Evolutionary conservation across 2,329 filamentous ascomycete species (phyloP).

Genomic region (Aaosphaeria arxii): DNA sequence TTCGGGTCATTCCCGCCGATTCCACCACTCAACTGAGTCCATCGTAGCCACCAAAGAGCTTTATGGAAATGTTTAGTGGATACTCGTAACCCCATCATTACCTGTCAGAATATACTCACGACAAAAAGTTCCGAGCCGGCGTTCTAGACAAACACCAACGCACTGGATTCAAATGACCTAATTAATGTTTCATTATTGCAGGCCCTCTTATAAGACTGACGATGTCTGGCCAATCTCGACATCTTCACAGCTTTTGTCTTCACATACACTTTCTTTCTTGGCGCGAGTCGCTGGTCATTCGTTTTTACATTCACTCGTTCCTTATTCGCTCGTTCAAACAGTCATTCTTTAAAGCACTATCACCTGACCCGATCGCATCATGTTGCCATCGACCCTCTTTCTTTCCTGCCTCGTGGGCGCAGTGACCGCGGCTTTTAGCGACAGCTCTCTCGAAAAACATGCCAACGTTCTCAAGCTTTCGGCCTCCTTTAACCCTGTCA

Average conservation of each 20-base stretch:
- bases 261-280: background rate
- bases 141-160: background rate
- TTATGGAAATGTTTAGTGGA: background rate
- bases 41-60: background rate
- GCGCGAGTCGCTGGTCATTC: slow-evolving; percentile 8
- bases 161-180: background rate
- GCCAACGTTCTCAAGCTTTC: slow-evolving; percentile 48
- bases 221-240: background rate
- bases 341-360: slow-evolving; percentile 14
- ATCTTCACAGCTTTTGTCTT: background rate
- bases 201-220: background rate
- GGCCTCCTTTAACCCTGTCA: slow-evolving; percentile 55
- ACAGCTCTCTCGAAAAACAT: slow-evolving; percentile 43
- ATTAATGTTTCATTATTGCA: background rate
- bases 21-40: background rate
- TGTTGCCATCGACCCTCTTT: slow-evolving; percentile 29
- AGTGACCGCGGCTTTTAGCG: slow-evolving; percentile 34
- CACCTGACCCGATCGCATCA: slow-evolving; percentile 19
- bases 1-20: background rate
- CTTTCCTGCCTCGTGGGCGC: slow-evolving; percentile 31
- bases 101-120: background rate
- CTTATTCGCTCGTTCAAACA: slow-evolving; percentile 31
- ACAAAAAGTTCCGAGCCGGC: background rate
- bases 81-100: background rate
- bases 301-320: slow-evolving; percentile 25